These are phyloP conservation scores for Hypoxylon rickii DNA, from an alignment of 495 filamentous ascomycete species.

Conservation along the genomic window DNA sequence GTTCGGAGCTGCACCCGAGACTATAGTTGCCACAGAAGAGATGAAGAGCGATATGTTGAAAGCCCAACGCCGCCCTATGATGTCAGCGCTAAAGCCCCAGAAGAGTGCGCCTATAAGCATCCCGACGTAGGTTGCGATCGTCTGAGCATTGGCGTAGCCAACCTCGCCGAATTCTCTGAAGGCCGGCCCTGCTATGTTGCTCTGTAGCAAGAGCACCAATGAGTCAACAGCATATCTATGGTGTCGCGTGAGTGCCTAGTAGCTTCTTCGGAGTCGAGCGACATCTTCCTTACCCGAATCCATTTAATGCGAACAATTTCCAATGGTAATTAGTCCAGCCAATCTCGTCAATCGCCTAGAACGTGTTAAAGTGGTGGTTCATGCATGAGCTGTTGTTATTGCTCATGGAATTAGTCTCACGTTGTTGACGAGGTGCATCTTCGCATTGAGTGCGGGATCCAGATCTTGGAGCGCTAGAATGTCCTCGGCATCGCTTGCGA, in stretches of 20 bases:
- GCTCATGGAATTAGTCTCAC: constrained; percentile 45
- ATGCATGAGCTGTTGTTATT: neutral
- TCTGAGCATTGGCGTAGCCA: constrained; percentile 59
- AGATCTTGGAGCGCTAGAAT: constrained; percentile 56
- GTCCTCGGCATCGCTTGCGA: constrained; percentile 46
- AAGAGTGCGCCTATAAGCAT: constrained; percentile 75
- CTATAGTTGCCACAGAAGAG: constrained; percentile 66
- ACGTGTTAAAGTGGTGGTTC: constrained; percentile 8
- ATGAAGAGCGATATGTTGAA: constrained; percentile 75
- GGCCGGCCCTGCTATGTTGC: constrained; percentile 63
- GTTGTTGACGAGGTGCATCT: constrained; percentile 73
- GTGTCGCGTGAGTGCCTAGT: constrained; percentile 7
- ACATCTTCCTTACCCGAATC: constrained; percentile 61
- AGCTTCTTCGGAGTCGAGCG: neutral
- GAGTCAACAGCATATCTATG: constrained; percentile 70
- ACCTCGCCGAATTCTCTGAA: constrained; percentile 60
- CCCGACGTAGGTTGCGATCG: constrained; percentile 69
- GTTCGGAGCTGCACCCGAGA: constrained; percentile 71
- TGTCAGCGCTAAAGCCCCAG: constrained; percentile 78
- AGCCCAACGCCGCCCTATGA: constrained; percentile 71
- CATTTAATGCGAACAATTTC: constrained; percentile 69
- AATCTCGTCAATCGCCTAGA: constrained; percentile 72
- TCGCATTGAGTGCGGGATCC: constrained; percentile 67
- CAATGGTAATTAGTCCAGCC: constrained; percentile 70
- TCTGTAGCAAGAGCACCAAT: constrained; percentile 67